Percentiles rank a stretch among this genome's conserved stretches.
These are phyloP conservation scores for Cercospora zeina DNA, from an alignment of 2,329 filamentous ascomycete species.

Conservation along the genomic window DNA sequence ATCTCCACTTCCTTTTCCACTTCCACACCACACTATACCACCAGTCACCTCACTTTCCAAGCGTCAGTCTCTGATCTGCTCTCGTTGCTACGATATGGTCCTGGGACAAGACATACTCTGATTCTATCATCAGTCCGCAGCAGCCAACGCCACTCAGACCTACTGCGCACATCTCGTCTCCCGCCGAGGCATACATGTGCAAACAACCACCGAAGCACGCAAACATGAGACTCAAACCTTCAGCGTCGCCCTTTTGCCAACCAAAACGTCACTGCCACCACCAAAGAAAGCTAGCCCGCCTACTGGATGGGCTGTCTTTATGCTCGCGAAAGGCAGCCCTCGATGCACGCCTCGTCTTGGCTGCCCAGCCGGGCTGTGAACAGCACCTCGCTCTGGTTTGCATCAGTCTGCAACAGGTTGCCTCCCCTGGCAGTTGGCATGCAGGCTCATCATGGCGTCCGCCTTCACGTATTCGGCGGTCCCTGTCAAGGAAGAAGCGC, in stretches of 20 bases:
- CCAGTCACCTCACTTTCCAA: too few species aligned
- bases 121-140: too few species aligned
- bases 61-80: too few species aligned
- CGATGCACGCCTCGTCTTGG: neutral
- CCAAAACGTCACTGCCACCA: neutral
- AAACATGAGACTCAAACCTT: neutral
- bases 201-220: neutral
- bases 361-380: neutral
- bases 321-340: neutral
- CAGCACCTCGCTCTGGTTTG: neutral
- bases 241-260: neutral
- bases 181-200: neutral
- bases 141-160: neutral
- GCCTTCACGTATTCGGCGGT: neutral
- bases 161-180: neutral
- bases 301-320: conserved; percentile 1
- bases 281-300: neutral
- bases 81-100: too few species aligned
- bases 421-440: neutral
- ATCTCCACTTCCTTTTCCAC: neutral
- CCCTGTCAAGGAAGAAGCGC: neutral
- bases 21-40: too few species aligned
- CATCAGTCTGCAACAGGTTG: conserved; percentile 1
- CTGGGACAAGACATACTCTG: too few species aligned
- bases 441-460: neutral